Evolutionary conservation across 768 basidiomycete genomes (phyloP), one percentile per base, ranked within the genome.

Genomic region (Rhizopogon sp.): DNA sequence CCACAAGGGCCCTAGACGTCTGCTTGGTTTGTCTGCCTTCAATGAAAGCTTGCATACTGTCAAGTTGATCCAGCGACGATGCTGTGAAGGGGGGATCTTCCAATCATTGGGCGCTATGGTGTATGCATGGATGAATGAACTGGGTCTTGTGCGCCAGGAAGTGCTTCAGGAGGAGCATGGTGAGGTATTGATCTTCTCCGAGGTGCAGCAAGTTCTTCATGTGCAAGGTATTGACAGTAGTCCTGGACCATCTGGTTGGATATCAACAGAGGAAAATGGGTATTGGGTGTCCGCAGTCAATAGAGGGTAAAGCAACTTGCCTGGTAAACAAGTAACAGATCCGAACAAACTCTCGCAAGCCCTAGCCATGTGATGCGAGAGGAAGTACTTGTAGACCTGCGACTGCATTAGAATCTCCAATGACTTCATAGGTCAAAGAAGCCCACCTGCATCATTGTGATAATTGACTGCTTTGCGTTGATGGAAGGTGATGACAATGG

Each of bases 21-120:
- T 25, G 22, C 22, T 25, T 25, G 22, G 22, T 25, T 3, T 25
- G 22, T 25, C 22, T 25, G 22, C 22, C 22, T 25, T 25, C 22
- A 25, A 25, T 25, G 22, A 25, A 25, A 25, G 22, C 22, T 25
- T 25, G 22, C 22, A 25, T 25, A 99, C 85, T 0, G 96, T 99
- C 14, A 95, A 98, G 76, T 99, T 99, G 73, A 99, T 99, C 96
- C 97, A 99, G 63, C 96, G 90, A 73, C 95, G 89, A 76, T 95
- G 87, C 67, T 99, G 97, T 6, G 93, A 97, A 20, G 98, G 74
- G 52, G 98, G 71, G 25, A 98, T 87, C 68, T 85, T 87, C 93
- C 93, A 97, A 62, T 93, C 90, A 62, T 96, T 94, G 0, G 96
- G 96, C 3, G 96, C 96, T 13, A 98, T 90, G 0, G 96, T 98